phyloP scores from a whole-genome alignment of 495 filamentous ascomycete species.

The Penicillium arizonense region DNA sequence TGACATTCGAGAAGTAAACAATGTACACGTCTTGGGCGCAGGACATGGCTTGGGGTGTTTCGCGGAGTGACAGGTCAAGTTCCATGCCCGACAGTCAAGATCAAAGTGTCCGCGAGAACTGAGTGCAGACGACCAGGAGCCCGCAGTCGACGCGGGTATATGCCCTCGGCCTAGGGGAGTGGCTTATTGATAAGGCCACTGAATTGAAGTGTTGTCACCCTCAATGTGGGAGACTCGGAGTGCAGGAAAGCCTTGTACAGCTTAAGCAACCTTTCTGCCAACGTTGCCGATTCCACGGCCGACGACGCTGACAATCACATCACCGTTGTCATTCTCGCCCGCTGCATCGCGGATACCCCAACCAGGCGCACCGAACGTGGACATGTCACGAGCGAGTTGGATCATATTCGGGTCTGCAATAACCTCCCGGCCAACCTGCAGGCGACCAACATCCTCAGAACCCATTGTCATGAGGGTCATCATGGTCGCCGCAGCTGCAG shows the following conservation, averaged over 20 bases:
- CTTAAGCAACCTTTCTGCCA: slow-evolving; percentile 85
- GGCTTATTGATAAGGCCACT: background rate
- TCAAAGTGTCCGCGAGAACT: background rate
- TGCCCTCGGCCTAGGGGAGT: background rate
- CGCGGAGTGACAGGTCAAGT: slow-evolving; percentile 1
- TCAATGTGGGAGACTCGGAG: slow-evolving; percentile 2
- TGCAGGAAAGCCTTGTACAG: background rate
- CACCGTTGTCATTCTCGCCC: slow-evolving; percentile 61
- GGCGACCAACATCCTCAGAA: slow-evolving; percentile 65
- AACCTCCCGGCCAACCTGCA: slow-evolving; percentile 65
- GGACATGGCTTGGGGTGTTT: background rate
- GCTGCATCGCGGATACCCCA: slow-evolving; percentile 81
- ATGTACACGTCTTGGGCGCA: slow-evolving; percentile 2
- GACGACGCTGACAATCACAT: slow-evolving; percentile 87
- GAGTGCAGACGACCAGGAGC: slow-evolving; percentile 5
- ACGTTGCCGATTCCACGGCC: slow-evolving; percentile 95
- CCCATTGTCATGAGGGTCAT: slow-evolving; percentile 97
- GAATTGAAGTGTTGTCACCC: background rate
- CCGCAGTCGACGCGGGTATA: background rate
- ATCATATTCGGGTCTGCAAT: slow-evolving; percentile 77
- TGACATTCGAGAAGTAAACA: slow-evolving; percentile 3
- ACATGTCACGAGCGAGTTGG: slow-evolving; percentile 76
- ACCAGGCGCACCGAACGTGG: slow-evolving; percentile 76
- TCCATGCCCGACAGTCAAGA: slow-evolving; percentile 7
- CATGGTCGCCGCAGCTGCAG: slow-evolving; percentile 65